Percentiles rank a stretch among this genome's conserved stretches.
phyloP scores from a whole-genome alignment of 179 eudicot species.

The Beta corolliflora region DNA sequence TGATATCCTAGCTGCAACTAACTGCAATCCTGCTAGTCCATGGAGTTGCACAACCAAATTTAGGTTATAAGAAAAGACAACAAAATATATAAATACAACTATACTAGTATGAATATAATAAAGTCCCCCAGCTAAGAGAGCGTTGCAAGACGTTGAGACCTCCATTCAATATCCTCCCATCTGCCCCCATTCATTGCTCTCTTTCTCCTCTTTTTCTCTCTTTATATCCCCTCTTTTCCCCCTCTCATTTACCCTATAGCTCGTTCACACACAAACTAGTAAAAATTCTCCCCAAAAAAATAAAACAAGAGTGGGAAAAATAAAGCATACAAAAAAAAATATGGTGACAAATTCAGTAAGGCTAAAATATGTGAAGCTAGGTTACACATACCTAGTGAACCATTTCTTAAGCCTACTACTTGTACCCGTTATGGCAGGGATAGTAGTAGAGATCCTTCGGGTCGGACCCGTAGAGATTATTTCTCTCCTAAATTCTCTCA shows the following conservation, averaged over 20 bases:
- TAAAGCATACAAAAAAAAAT: conserved; percentile 1
- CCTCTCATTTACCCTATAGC: conserved; percentile 2
- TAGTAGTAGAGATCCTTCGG: conserved; percentile 40
- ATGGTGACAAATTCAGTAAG: conserved; percentile 36
- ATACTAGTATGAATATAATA: conserved; percentile 17
- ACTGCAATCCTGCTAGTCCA: neutral
- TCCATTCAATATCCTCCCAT: conserved; percentile 58
- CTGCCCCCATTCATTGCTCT: conserved; percentile 58
- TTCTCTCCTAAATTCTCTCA: conserved; percentile 32
- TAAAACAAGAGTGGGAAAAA: neutral
- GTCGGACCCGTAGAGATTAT: conserved; percentile 49
- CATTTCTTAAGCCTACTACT: conserved; percentile 48
- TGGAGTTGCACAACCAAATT: neutral
- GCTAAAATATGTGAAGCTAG: conserved; percentile 62
- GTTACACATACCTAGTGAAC: conserved; percentile 67
- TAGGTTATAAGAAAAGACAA: neutral
- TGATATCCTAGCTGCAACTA: neutral
- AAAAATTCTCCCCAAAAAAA: neutral
- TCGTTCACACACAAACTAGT: neutral
- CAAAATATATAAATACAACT: neutral
- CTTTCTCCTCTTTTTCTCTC: neutral
- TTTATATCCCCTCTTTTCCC: conserved; percentile 1
- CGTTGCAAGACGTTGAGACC: conserved; percentile 52
- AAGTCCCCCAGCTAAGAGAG: conserved; percentile 40
- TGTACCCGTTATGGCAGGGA: conserved; percentile 43